These are phyloP conservation scores for Westerdykella sp. DNA, from an alignment of 2,329 filamentous ascomycete genomes.

Conservation along the genomic window DNA sequence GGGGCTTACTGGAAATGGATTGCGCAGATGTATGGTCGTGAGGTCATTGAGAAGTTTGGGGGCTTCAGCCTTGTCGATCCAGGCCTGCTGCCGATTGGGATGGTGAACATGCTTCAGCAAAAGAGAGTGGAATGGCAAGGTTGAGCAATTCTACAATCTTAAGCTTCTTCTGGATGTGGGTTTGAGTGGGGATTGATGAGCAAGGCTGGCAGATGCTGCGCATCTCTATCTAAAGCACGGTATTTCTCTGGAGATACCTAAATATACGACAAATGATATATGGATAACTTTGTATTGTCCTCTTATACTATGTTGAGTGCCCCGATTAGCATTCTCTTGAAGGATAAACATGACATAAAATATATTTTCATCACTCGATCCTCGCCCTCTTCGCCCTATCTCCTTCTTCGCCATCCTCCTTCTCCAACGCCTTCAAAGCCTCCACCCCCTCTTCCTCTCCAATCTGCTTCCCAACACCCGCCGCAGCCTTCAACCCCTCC, in stretches of 20 bases:
- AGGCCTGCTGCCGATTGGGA: slow-evolving; percentile 31
- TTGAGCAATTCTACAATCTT: slow-evolving; percentile 3
- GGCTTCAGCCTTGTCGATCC: slow-evolving; percentile 30
- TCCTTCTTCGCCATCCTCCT: not conserved
- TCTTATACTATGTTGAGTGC: no score
- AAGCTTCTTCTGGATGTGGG: no score
- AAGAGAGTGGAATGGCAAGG: slow-evolving; percentile 31
- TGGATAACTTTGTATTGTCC: no score
- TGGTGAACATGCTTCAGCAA: slow-evolving; percentile 32
- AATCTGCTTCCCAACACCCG: slow-evolving; percentile 21
- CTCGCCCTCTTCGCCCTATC: no score
- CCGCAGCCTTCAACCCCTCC: slow-evolving; percentile 24
- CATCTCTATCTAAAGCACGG: no score
- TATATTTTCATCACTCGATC: no score
- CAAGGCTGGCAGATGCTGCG: no score
- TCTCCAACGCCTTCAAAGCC: slow-evolving; percentile 11
- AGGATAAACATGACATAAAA: no score
- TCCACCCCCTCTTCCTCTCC: slow-evolving; percentile 14
- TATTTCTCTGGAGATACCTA: no score
- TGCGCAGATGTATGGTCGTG: slow-evolving; percentile 32
- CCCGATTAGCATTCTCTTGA: no score
- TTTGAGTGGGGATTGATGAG: no score
- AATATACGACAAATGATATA: no score
- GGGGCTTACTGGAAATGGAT: slow-evolving; percentile 35
- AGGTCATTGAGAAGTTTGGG: slow-evolving; percentile 31